Base-by-base conservation (phyloP, 2,329 filamentous ascomycete species). In the Aulographum hederae region DNA sequence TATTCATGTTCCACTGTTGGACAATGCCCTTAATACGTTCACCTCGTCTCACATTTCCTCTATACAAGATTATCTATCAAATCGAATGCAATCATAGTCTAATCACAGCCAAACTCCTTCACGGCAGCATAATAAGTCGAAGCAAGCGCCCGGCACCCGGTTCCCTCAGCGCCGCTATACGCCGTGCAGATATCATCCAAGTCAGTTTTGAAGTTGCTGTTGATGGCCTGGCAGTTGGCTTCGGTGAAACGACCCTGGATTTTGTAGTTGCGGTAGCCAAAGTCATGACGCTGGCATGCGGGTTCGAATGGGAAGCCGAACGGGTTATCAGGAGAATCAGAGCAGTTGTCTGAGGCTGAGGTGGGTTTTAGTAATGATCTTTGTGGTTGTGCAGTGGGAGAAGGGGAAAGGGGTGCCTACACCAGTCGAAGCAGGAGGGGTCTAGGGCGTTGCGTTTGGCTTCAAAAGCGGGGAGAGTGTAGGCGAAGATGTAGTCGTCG, bases 271-370 rank as follows among this genome's bases (percentile, higher is more conserved):
- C 36, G 31, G 25, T 38, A 38, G 4, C 30, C 27, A 29, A 38
- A 38, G 26, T 38, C 36, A 19, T 38, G 36, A 12, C 36, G 36
- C 12, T 35, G 29, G 34, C 34, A 38, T 3, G 19, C 34, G 17
- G 31, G 30, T 19, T 21, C 15, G 34, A 36, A 36, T 12, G 20
- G 14, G 18, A 26, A 35, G n/a, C 18, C 19, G 4, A 14, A 4
- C 4, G 20, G 28, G 18, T 32, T 23, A 23, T 35, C 18, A 3
- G 35, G 35, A n/a, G 33, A 25, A 13, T 12, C 15, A 4, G 33
- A 21, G 15, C 23, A 32, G 20, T 26, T 28, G 30, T 35, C 30
- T 2, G 33, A 28, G 12, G 33, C n/a, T n/a, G n/a, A n/a, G n/a
- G n/a, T n/a, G n/a, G n/a, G n/a, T n/a, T 19, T 25, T n/a, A n/a